phyloP scores from a whole-genome alignment of 495 filamentous ascomycete species.

The Trichocladium antarcticum region DNA sequence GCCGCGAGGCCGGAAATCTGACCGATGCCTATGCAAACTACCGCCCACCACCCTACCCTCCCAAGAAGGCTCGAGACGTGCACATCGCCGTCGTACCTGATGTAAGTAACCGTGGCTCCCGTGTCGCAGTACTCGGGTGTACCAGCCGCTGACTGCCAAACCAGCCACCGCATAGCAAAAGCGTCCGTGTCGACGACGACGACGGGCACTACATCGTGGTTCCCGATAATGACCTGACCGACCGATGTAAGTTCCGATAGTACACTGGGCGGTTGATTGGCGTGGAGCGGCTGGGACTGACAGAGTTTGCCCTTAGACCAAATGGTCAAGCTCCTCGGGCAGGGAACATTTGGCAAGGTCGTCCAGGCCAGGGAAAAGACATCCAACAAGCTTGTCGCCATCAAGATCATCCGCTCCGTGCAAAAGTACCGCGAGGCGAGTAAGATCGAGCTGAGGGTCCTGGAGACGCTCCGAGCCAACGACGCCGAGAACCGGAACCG shows the following conservation, averaged over 20 bases:
- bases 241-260: constrained; percentile 60
- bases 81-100: constrained; percentile 69
- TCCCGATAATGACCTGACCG: constrained; percentile 69
- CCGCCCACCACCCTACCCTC: constrained; percentile 71
- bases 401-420: constrained; percentile 96
- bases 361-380: constrained; percentile 79
- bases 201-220: constrained; percentile 93
- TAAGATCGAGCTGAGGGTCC: constrained; percentile 86
- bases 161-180: constrained; percentile 45
- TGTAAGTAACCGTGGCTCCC: constrained; percentile 46
- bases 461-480: constrained; percentile 81
- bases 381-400: constrained; percentile 67
- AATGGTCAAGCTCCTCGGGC: constrained; percentile 77
- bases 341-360: constrained; percentile 97
- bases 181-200: constrained; percentile 66
- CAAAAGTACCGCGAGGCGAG: constrained; percentile 96
- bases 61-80: constrained; percentile 86
- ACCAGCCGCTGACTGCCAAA: constrained; percentile 6
- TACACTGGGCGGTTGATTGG: not conserved
- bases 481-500: constrained; percentile 87
- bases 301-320: constrained; percentile 50
- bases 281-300: not conserved
- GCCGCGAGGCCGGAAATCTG: constrained; percentile 53
- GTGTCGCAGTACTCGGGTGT: not conserved
- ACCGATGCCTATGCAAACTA: constrained; percentile 68